Evolutionary conservation across 2,329 filamentous ascomycete species (phyloP), one percentile per base, ranked within the genome.

Genomic region (Diaporthe citriasiana): DNA sequence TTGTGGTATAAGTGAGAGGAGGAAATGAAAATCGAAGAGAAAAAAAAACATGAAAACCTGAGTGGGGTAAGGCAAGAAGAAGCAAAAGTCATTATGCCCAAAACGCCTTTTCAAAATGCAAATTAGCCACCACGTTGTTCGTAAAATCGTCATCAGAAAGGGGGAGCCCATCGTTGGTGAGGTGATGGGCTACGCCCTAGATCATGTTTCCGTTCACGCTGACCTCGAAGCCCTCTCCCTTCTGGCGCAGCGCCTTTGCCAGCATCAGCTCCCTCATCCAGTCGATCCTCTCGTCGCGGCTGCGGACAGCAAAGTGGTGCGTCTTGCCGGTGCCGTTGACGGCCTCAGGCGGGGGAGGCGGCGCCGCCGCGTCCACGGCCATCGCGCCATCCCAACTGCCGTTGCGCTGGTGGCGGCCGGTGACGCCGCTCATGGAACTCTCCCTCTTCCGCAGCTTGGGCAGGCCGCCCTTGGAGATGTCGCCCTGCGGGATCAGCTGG

Each of bases 241-340:
- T 97, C 84, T 95, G 93, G 86, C 92, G 94, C 81, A 95, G 86
- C 25, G 94, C 94, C 86, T 97, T 97, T 71, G 94, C 94, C 59
- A 97, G 90, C 94, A 97, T 97, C 75, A 97, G 86, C 88, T 97
- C 94, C 71, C 94, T 89, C 94, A 97, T 97, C 97, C 97, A 99
- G 82, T 98, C 96, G 79, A 98, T 98, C 76, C 96, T 90, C 81
- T 98, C 94, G 80, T 98, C 94, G 19, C 95, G 90, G 79, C 88
- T 91, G 84, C 93, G 93, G 78, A 98, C 96, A 0, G 96, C 94
- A 82, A 98, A 98, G 82, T 98, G 95, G 80, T 98, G 96, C 57
- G 94, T 93, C 88, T 98, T 98, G 79, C 91, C 91, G 15, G 89
- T 91, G 72, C 89, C 90, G 75, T 92, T 91, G 76, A 84, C 85